Evolutionary conservation across 306 rosid genomes (phyloP), one percentile per base, ranked within the genome.

Genomic region (Phaseolus lunatus): DNA sequence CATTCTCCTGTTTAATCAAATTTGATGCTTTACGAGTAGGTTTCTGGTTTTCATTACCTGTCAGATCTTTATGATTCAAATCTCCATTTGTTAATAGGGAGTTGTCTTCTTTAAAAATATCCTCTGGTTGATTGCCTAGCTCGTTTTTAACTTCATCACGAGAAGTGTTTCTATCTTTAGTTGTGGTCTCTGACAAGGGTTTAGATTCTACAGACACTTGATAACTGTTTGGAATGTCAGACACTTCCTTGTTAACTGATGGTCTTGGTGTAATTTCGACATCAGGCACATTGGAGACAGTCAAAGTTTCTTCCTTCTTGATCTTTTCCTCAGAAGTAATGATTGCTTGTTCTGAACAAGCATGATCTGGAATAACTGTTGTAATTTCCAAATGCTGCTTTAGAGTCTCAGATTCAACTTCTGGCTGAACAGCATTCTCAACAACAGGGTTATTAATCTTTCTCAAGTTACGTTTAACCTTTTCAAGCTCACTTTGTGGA

Each of bases 401-500:
- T 39, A 75, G 66, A 63, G 58, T 78, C 49, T 84, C 91, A 16
- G 72, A 43, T 52, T 85, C 97, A 27, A 76, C 87, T 80, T 90
- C 93, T 26, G 81, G 57, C 48, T 56, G 87, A 72, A 56, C 78
- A 54, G 85, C 67, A 75, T 79, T 88, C 77, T 89, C 98, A 50
- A 81, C 77, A 63, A 82, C 79, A 14, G 98, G 96, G 79, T 77
- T 88, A 78, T 89, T 94, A 85, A 93, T 89, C 90, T 90, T 93
- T 84, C 96, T 93, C 82, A 90, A 87, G 87, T 75, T 89, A 7
- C 94, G 94, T 53, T 93, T 93, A 24, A 93, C 90, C 84, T 93
- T 93, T 82, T 90, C 98, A 49, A 93, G 96, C 80, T 90, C 98
- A 84, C 67, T 67, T 80, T 93, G 94, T 67, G 96, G 92, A 83